phyloP scores from a whole-genome alignment of 169 alveolate species.

The Eimeria brunetti region DNA sequence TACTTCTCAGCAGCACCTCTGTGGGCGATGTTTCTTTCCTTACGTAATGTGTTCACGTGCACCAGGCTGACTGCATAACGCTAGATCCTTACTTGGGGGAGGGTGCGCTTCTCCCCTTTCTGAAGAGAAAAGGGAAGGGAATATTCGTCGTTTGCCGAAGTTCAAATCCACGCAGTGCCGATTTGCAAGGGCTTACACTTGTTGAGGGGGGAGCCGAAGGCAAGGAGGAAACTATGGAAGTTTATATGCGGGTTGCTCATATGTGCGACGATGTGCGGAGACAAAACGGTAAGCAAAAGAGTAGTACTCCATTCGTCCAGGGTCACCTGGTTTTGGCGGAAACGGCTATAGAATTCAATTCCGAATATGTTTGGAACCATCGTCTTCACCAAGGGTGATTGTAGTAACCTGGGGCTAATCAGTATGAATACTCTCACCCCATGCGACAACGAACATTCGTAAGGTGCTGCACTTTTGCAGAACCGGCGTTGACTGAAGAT shows the following conservation, averaged over 20 bases:
- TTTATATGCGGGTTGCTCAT: slow-evolving; percentile 80
- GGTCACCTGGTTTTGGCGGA: background rate
- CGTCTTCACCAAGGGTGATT: background rate
- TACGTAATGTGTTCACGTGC: background rate
- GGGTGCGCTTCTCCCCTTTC: slow-evolving; percentile 83
- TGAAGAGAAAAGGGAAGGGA: slow-evolving; percentile 79
- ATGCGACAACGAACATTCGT: background rate
- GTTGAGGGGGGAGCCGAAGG: background rate
- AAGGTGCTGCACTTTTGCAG: background rate
- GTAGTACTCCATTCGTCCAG: background rate
- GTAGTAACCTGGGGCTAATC: background rate
- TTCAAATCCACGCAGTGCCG: slow-evolving; percentile 83
- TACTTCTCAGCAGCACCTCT: background rate
- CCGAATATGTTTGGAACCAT: background rate
- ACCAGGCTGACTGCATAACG: slow-evolving; percentile 81
- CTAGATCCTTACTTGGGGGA: slow-evolving; percentile 85
- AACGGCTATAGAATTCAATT: background rate
- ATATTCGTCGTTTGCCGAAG: slow-evolving; percentile 84
- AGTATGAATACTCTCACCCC: background rate
- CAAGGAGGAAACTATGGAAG: background rate
- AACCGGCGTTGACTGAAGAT: slow-evolving; percentile 20
- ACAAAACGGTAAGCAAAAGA: background rate
- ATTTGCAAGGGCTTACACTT: slow-evolving; percentile 80
- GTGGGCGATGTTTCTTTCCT: background rate
- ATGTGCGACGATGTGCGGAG: slow-evolving; percentile 44